These are phyloP conservation scores for Saraca asoca DNA, from an alignment of 331 rosid species.

Conservation along the genomic window DNA sequence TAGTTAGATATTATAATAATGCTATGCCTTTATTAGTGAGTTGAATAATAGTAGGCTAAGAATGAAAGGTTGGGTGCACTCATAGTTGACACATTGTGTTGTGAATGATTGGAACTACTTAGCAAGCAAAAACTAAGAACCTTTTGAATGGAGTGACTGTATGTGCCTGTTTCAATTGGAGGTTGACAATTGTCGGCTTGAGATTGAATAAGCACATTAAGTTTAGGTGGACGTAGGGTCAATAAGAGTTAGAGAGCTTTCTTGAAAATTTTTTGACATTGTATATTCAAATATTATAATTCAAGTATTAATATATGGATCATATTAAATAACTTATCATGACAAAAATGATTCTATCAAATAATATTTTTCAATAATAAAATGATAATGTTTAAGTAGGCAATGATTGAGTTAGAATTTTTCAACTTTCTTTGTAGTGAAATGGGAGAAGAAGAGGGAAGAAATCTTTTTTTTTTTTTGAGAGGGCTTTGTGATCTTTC, in stretches of 20 bases:
- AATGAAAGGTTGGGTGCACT: slow-evolving; percentile 46
- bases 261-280: too few relatives aligned
- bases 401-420: too few relatives aligned
- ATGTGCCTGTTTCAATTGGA: slow-evolving; percentile 39
- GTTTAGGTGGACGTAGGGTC: slow-evolving; percentile 50
- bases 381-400: too few relatives aligned
- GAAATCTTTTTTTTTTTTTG: slow-evolving; percentile 55
- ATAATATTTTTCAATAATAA: too few relatives aligned
- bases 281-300: too few relatives aligned
- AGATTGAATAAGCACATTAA: slow-evolving; percentile 31
- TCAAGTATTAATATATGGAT: too few relatives aligned
- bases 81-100: slow-evolving; percentile 51
- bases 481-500: slow-evolving; percentile 54
- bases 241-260: not conserved
- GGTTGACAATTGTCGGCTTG: slow-evolving; percentile 44
- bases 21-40: too few relatives aligned
- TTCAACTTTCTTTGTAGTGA: slow-evolving; percentile 35
- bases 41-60: slow-evolving; percentile 53
- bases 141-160: not conserved
- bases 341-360: too few relatives aligned
- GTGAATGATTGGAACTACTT: slow-evolving; percentile 57
- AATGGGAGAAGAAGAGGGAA: slow-evolving; percentile 28
- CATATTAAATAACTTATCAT: too few relatives aligned
- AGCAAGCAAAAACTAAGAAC: slow-evolving; percentile 38
- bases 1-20: too few relatives aligned